Evolutionary conservation across 139 green algal species (phyloP), one percentile per base, ranked within the genome.

Genomic region (Ettlia oleoabundans): DNA sequence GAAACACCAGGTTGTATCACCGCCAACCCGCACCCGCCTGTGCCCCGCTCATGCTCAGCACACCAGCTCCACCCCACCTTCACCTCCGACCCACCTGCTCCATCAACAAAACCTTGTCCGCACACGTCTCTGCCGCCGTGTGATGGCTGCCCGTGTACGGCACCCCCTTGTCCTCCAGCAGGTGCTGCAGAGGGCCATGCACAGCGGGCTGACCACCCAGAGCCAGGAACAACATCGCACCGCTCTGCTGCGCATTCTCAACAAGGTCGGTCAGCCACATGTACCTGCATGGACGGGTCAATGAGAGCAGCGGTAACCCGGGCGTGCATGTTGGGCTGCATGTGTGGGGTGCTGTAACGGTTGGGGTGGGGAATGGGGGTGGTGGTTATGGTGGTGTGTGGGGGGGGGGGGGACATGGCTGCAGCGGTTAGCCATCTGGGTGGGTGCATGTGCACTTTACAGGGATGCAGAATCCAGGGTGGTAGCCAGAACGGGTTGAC

Each of bases 161-260:
- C 37, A 88, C 58, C 18, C 69, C 69, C 42, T 21, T 2, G 30
- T 62, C 69, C 53, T 88, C 84, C 62, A 88, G 69, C 84, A 82
- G 33, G 21, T 40, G 51, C 63, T 88, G 84, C 35, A 88, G 32
- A 9, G 84, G 67, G 43, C 84, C 84, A 21, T 80, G 58, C 28
- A 71, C 78, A 8, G 47, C 24, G 7, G 63, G 58, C 71, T 85
- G 58, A 18, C 63, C 78, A 19, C 62, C 47, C 43, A 82, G 53
- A 8, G 76, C 41, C 41, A 85, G 43, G 1, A 85, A 32, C 72
- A 88, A 70, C 13, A 74, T 62, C 4, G 75, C 84, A 15, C 83
- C 80, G 19, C n/a, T 24, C 28, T 76, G 51, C 32, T 26, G 26
- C 7, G 84, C 84, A 33, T 47, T n/a, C 15, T 30, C 42, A 26